A percentile compares a stretch with the other conserved stretches of the same genome.
Evolutionary conservation across 1,284 basidiomycete species (phyloP).

Genomic region (Leccinum huronense): DNA sequence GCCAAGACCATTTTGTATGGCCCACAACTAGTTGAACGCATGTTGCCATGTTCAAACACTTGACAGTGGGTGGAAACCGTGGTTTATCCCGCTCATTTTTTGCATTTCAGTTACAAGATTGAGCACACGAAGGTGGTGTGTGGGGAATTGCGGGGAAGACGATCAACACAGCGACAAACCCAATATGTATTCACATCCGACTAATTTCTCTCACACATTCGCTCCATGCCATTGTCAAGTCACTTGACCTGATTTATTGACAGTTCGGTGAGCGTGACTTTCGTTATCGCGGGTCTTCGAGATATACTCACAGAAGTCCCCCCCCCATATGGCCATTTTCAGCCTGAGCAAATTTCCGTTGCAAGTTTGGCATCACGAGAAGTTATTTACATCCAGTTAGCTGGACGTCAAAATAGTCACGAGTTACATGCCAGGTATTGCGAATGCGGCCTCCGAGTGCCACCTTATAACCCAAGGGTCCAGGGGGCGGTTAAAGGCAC

Average conservation of each 20-base stretch:
- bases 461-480: conserved; percentile 9
- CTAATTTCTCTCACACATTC: not conserved
- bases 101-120: not conserved
- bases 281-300: conserved; percentile 13
- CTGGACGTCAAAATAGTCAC: conserved; percentile 5
- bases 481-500: not conserved
- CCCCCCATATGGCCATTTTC: not conserved
- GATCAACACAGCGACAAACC: not conserved
- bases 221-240: no score
- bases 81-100: no score
- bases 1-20: not conserved
- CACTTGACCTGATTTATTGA: not conserved
- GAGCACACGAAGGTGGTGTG: not conserved
- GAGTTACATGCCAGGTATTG: not conserved
- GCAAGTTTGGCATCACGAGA: conserved; percentile 1
- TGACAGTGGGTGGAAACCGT: not conserved
- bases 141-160: conserved; percentile 3
- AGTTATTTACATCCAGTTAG: not conserved
- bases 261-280: not conserved
- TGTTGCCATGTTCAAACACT: not conserved
- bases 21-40: not conserved
- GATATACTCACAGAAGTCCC: not conserved
- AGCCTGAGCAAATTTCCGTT: not conserved
- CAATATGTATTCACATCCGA: not conserved
- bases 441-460: not conserved